phyloP scores from a whole-genome alignment of 2,329 filamentous ascomycete species.

The Exophiala oligosperma region DNA sequence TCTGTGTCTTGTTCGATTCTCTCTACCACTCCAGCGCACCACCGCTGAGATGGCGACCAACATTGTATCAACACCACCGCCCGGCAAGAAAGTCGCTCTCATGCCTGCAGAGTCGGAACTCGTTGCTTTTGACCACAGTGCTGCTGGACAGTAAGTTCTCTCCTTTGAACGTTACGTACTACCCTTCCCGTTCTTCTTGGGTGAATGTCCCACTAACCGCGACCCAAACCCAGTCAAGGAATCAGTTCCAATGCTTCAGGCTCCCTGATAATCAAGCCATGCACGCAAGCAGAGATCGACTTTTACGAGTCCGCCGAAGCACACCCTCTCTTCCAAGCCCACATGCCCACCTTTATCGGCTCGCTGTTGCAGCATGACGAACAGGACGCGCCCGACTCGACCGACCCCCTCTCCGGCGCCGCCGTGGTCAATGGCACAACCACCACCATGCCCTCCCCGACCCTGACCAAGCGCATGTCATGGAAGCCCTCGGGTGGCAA shows the following conservation, averaged over 20 bases:
- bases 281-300: slow-evolving; percentile 77
- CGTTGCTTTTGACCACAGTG: slow-evolving; percentile 46
- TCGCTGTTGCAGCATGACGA: slow-evolving; percentile 67
- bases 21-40: neutral
- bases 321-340: slow-evolving; percentile 71
- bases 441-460: slow-evolving; percentile 30
- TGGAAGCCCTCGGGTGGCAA: slow-evolving; percentile 56
- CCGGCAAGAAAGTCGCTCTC: slow-evolving; percentile 13
- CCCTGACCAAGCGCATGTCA: slow-evolving; percentile 17
- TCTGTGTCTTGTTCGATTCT: neutral
- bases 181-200: slow-evolving; percentile 4
- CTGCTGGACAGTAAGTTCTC: slow-evolving; percentile 50
- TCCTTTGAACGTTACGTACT: neutral
- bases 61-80: neutral
- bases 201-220: neutral
- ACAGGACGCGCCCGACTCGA: slow-evolving; percentile 41
- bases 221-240: slow-evolving; percentile 66
- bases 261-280: slow-evolving; percentile 90
- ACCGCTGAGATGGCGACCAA: neutral
- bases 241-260: slow-evolving; percentile 83
- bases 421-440: slow-evolving; percentile 17
- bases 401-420: slow-evolving; percentile 45
- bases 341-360: slow-evolving; percentile 86
- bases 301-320: slow-evolving; percentile 77
- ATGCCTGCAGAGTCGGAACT: slow-evolving; percentile 29